Conservation (phyloP, 2,329 filamentous ascomycete species). For the Calcarisporium arbuscula region DNA sequence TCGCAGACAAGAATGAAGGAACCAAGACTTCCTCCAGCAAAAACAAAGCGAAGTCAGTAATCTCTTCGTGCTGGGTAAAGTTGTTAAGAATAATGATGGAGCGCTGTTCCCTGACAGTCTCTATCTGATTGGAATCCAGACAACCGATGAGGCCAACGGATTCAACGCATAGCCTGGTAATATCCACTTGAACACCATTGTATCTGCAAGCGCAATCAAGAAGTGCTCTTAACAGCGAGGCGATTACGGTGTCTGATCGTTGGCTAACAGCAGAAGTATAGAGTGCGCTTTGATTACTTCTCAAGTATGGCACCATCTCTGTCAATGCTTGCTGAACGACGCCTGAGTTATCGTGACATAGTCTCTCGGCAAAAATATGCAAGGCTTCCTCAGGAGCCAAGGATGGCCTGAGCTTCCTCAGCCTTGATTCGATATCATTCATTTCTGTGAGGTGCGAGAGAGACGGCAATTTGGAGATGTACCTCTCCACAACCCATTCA, state of each 20-base stretch:
- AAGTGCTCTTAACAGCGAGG: conserved; percentile 66
- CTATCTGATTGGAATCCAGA: conserved; percentile 83
- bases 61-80: conserved; percentile 71
- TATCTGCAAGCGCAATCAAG: conserved; percentile 83
- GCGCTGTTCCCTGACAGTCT: conserved; percentile 68
- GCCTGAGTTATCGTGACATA: conserved; percentile 76
- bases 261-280: conserved; percentile 77
- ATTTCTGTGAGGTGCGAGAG: conserved; percentile 65
- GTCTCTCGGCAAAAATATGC: conserved; percentile 64
- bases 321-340: conserved; percentile 76
- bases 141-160: conserved; percentile 87
- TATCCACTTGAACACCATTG: conserved; percentile 58
- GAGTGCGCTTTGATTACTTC: conserved; percentile 66
- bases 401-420: conserved; percentile 56
- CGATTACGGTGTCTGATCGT: conserved; percentile 70
- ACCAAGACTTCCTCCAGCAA: conserved; percentile 83
- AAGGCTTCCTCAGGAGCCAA: conserved; percentile 50
- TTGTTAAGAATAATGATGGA: conserved; percentile 86
- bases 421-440: conserved; percentile 56
- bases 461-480: conserved; percentile 72
- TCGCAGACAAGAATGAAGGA: conserved; percentile 84
- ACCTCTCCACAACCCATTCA: conserved; percentile 52
- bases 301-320: conserved; percentile 71
- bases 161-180: conserved; percentile 68
- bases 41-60: conserved; percentile 78